These are phyloP conservation scores for Teratosphaeriaceae sp. DNA, from an alignment of 2,329 filamentous ascomycete species.

Conservation along the genomic window DNA sequence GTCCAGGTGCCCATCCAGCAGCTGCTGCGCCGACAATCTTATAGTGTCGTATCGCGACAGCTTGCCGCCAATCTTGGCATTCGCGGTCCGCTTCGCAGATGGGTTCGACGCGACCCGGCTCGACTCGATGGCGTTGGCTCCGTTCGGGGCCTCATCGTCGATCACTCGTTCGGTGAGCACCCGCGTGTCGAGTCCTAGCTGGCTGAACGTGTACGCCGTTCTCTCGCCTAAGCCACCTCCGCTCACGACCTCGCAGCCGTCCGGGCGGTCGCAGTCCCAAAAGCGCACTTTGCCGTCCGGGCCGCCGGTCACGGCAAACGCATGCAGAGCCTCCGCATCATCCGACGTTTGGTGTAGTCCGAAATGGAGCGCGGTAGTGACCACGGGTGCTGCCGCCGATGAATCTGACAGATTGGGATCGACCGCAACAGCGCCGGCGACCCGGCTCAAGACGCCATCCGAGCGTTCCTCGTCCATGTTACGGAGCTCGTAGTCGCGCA, in stretches of 20 bases:
- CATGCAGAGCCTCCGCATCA: constrained; percentile 63
- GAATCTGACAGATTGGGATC: constrained; percentile 24
- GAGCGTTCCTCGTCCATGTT: constrained; percentile 84
- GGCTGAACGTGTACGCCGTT: constrained; percentile 51
- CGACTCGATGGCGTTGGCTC: constrained; percentile 17
- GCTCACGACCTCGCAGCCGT: constrained; percentile 73
- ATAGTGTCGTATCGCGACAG: constrained; percentile 78
- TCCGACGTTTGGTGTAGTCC: constrained; percentile 65
- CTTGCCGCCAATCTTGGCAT: constrained; percentile 24
- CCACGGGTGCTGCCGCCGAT: constrained; percentile 38
- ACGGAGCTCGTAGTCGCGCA: constrained; percentile 71
- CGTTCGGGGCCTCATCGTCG: constrained; percentile 12
- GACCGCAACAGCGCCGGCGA: constrained; percentile 59
- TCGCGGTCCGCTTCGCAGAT: constrained; percentile 30
- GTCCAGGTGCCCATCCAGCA: constrained; percentile 83
- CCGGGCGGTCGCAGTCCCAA: constrained; percentile 78
- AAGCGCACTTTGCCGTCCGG: constrained; percentile 88
- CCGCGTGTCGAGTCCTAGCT: constrained; percentile 35
- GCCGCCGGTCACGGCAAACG: constrained; percentile 81
- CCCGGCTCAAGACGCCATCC: constrained; percentile 79
- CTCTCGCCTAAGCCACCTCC: constrained; percentile 59
- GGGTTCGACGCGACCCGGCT: constrained; percentile 19
- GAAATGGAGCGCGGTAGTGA: constrained; percentile 65
- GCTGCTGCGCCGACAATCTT: constrained; percentile 76
- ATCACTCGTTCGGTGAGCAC: constrained; percentile 32